These are phyloP conservation scores for Hondaea fermentalgiana DNA, from an alignment of 108 stramenopile genomes.

Conservation along the genomic window DNA sequence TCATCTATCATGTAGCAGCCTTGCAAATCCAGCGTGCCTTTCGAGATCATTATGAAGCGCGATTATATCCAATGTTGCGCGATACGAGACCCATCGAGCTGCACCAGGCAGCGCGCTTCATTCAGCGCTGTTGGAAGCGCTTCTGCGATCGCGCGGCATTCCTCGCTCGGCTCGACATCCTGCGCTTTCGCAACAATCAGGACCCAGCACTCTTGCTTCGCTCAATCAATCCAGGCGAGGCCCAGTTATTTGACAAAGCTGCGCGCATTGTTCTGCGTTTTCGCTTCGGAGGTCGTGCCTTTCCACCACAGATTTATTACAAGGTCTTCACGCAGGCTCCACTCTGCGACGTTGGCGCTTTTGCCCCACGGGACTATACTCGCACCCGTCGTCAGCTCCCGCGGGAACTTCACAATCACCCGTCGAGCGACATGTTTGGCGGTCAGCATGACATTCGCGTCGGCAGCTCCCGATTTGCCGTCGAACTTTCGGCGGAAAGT, in stretches of 20 bases:
- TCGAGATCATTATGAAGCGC: background rate
- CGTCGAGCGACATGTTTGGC: background rate
- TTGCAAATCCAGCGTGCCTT: background rate
- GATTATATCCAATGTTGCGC: background rate
- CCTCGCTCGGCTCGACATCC: background rate
- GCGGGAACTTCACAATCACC: background rate
- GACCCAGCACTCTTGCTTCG: constrained; percentile 24
- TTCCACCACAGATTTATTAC: constrained; percentile 54
- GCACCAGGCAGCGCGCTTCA: background rate
- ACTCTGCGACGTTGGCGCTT: constrained; percentile 47
- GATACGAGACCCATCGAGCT: background rate
- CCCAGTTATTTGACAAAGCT: constrained; percentile 39
- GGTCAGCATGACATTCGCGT: background rate
- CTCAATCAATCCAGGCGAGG: constrained; percentile 44
- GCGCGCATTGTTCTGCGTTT: constrained; percentile 41
- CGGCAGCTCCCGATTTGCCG: background rate
- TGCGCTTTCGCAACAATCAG: constrained; percentile 22
- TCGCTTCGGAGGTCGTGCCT: constrained; percentile 41
- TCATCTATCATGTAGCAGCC: constrained; percentile 7
- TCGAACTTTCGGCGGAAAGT: background rate
- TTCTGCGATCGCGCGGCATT: background rate
- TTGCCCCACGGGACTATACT: constrained; percentile 47
- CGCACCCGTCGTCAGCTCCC: background rate
- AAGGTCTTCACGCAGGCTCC: constrained; percentile 47
- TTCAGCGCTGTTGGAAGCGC: background rate